A percentile compares a stretch with the other conserved stretches of the same genome.
Conservation (phyloP, 306 rosid genomes). For the Citrullus colocynthis region DNA sequence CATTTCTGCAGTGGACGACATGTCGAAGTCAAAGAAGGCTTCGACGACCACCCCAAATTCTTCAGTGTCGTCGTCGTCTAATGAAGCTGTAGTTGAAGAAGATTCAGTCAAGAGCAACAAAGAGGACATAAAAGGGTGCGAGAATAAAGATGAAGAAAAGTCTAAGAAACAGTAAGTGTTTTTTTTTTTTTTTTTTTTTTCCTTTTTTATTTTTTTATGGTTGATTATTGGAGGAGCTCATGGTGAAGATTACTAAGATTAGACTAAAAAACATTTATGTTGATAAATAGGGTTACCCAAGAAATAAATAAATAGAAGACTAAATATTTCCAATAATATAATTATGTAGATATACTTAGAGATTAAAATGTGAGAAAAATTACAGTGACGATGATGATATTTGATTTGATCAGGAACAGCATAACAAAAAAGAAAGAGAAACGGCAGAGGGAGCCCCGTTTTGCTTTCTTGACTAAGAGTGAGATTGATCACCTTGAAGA, state of each 20-base stretch:
- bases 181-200: not conserved
- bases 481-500: slow-evolving; percentile 91
- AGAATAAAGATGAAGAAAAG: slow-evolving; percentile 36
- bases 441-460: slow-evolving; percentile 55
- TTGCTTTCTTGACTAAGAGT: slow-evolving; percentile 81
- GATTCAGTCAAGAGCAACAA: slow-evolving; percentile 46
- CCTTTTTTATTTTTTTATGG: not conserved
- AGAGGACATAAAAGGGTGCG: slow-evolving; percentile 31
- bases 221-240: not conserved
- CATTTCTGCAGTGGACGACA: slow-evolving; percentile 34
- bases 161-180: slow-evolving; percentile 65
- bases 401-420: slow-evolving; percentile 31
- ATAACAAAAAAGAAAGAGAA: slow-evolving; percentile 75
- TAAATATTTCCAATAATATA: no score
- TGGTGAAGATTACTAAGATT: not conserved
- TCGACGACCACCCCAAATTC: slow-evolving; percentile 30
- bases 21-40: slow-evolving; percentile 11
- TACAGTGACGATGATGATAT: not conserved
- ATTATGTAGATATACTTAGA: no score
- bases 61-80: slow-evolving; percentile 55
- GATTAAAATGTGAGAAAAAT: no score
- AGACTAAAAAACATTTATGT: not conserved
- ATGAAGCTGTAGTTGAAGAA: slow-evolving; percentile 43
- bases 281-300: not conserved
- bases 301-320: not conserved